Percentiles rank a stretch among this genome's conserved stretches.
Evolutionary conservation across 1,284 basidiomycete species (phyloP).

Genomic region (Volvariella surrecta): DNA sequence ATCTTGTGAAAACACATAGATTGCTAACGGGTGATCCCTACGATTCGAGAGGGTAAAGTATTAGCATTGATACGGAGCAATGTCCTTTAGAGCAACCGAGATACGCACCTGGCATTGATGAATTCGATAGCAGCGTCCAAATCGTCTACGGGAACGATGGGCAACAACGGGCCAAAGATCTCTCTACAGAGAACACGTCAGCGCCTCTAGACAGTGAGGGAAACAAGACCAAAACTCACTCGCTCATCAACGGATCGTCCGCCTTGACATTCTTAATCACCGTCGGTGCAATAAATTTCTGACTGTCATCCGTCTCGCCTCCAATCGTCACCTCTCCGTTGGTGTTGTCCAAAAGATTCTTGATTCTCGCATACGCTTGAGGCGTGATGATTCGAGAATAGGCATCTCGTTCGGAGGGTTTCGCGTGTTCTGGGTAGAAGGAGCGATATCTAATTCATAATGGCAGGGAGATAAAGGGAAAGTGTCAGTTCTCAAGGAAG

Average conservation of each 20-base stretch:
- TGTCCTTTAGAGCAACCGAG: neutral
- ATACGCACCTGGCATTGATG: conserved; percentile 49
- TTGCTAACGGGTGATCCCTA: conserved; percentile 68
- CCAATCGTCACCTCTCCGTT: conserved; percentile 68
- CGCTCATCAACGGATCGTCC: conserved; percentile 69
- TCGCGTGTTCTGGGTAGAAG: conserved; percentile 30
- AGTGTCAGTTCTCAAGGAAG: neutral
- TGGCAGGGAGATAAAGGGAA: neutral
- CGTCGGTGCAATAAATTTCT: conserved; percentile 61
- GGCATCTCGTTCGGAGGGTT: conserved; percentile 24
- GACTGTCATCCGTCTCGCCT: conserved; percentile 53
- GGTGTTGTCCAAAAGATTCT: conserved; percentile 54
- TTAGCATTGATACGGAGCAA: neutral
- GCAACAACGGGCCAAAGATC: conserved; percentile 72
- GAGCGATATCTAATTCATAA: conserved; percentile 32
- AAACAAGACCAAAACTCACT: conserved; percentile 35
- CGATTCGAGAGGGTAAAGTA: neutral
- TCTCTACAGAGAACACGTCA: conserved; percentile 31
- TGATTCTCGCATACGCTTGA: conserved; percentile 49
- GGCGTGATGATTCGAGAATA: conserved; percentile 22
- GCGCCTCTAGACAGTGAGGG: neutral
- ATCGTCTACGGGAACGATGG: conserved; percentile 67
- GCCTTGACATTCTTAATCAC: conserved; percentile 52
- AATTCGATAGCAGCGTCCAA: conserved; percentile 68
- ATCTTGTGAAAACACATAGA: conserved; percentile 71